These are phyloP conservation scores for Diospyros lotus DNA, from an alignment of 148 eudicot species.

Conservation along the genomic window DNA sequence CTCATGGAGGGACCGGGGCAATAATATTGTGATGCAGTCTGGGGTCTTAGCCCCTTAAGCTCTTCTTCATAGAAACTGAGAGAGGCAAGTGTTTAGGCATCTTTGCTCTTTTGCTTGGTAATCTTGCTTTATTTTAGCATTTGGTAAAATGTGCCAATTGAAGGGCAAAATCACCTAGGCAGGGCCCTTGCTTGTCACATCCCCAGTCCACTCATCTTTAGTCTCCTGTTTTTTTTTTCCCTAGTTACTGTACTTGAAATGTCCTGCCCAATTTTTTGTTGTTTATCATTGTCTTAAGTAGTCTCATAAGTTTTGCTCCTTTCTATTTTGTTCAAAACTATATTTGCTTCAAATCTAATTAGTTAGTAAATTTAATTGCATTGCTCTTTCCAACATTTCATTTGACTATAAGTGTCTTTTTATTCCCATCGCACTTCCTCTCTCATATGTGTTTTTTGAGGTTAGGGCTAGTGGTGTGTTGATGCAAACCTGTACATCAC, in stretches of 20 bases:
- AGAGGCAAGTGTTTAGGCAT: conserved; percentile 1
- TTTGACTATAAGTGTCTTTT: not conserved
- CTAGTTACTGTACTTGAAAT: not conserved
- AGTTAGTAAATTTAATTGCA: not conserved
- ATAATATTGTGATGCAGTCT: too few species aligned
- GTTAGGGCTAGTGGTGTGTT: too few species aligned
- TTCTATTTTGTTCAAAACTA: too few species aligned
- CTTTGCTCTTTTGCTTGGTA: not conserved
- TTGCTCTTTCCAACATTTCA: not conserved
- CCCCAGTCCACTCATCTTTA: not conserved
- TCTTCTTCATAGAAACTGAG: too few species aligned
- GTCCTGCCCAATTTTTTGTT: not conserved
- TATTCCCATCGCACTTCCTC: too few species aligned
- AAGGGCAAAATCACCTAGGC: too few species aligned
- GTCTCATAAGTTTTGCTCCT: not conserved
- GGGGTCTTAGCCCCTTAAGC: too few species aligned
- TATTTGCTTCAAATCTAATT: not conserved
- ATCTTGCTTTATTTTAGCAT: not conserved
- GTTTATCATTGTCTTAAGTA: not conserved
- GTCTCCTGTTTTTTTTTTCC: not conserved
- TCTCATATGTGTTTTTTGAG: too few species aligned
- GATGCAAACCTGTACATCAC: too few species aligned
- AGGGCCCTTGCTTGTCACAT: too few species aligned
- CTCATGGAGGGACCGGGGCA: not conserved
- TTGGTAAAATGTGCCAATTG: not conserved